Percentiles rank a stretch among this genome's conserved stretches.
Evolutionary conservation across 805 yeast genomes (phyloP).

Genomic region (Pichia sporocuriosa): DNA sequence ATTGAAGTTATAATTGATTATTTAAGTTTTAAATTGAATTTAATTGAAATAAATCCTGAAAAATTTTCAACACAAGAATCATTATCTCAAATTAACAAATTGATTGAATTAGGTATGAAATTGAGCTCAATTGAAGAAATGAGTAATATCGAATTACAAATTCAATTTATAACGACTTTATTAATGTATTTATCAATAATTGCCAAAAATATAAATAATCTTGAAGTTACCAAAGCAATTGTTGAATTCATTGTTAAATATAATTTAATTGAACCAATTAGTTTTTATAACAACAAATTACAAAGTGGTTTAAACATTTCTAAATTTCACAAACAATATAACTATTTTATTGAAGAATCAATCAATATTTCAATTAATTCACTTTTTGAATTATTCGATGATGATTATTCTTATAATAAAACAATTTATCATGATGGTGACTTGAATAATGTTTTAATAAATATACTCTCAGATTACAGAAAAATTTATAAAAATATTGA

Average conservation of each 20-base stretch:
- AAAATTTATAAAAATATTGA: constrained; percentile 57
- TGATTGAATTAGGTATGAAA: constrained; percentile 4
- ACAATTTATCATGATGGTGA: constrained; percentile 55
- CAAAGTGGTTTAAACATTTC: constrained; percentile 7
- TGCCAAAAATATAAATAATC: constrained; percentile 19
- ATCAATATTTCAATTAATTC: constrained; percentile 56
- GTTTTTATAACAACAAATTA: constrained; percentile 9
- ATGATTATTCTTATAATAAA: constrained; percentile 62
- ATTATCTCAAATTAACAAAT: constrained; percentile 1
- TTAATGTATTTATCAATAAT: constrained; percentile 23
- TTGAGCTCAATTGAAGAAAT: constrained; percentile 5
- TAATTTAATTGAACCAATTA: constrained; percentile 17
- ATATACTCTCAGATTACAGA: constrained; percentile 42
- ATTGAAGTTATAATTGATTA: constrained; percentile 15
- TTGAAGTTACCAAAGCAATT: constrained; percentile 16
- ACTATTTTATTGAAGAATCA: constrained; percentile 22
- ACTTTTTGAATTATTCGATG: constrained; percentile 76
- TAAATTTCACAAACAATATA: constrained; percentile 22
- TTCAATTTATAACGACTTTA: constrained; percentile 17
- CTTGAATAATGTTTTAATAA: constrained; percentile 37
- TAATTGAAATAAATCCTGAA: constrained; percentile 12
- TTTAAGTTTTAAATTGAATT: constrained; percentile 15
- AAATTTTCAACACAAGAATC: neutral
- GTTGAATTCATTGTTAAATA: constrained; percentile 24
- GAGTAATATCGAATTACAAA: constrained; percentile 11